A percentile compares a stretch with the other conserved stretches of the same genome.
Evolutionary conservation across 306 rosid species (phyloP).

Genomic region (Trifolium repens): DNA sequence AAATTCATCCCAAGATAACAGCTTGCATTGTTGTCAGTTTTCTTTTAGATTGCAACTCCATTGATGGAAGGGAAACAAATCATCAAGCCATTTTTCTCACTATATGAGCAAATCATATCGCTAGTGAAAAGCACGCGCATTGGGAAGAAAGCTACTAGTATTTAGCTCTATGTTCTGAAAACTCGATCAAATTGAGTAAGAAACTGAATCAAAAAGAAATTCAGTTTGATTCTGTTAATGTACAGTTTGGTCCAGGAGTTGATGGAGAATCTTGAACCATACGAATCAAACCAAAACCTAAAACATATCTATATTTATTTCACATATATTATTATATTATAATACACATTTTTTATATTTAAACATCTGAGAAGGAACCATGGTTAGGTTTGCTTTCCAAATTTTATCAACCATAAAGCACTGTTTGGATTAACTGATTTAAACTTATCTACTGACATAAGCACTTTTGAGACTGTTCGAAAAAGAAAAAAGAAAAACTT

Average conservation of each 20-base stretch:
- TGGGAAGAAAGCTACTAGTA: not conserved
- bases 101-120: slow-evolving; percentile 3
- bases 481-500: too few relatives aligned
- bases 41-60: slow-evolving; percentile 10
- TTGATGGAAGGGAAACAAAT: not conserved
- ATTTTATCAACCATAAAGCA: not conserved
- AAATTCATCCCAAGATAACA: slow-evolving; percentile 3
- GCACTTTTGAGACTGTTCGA: not conserved
- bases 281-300: not conserved
- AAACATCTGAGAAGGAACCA: not conserved
- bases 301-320: not conserved
- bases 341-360: not conserved
- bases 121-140: not conserved
- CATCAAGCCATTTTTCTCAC: too few relatives aligned
- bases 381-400: not conserved
- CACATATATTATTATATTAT: not conserved
- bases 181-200: not conserved
- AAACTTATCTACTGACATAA: not conserved
- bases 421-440: not conserved
- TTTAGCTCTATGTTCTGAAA: not conserved
- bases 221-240: not conserved
- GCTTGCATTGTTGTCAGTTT: not conserved
- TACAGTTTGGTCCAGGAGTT: not conserved
- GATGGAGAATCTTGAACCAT: not conserved
- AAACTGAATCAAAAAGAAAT: slow-evolving; percentile 1